Evolutionary conservation across 225 moss, liverwort and hornwort species (phyloP), one percentile per base, ranked within the genome.

Genomic region (Bryum argenteum): DNA sequence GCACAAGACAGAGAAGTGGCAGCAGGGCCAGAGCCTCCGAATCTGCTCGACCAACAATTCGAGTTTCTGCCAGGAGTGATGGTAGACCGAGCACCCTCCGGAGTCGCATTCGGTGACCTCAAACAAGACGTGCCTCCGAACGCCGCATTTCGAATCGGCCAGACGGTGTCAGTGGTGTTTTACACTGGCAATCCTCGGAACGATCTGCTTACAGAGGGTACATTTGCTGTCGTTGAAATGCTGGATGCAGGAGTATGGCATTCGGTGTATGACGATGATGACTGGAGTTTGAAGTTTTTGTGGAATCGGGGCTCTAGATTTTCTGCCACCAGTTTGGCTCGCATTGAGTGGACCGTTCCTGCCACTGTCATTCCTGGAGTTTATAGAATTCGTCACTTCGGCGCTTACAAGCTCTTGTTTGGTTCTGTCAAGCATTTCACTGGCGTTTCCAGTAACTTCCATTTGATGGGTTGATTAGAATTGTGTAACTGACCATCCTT

Each of bases 331-430:
- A 92, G 91, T 56, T 71, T 72, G 64, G 95, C 77, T 22, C 86
- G 70, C 38, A 77, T 96, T 23, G 81, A 78, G 1, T 93, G 95
- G 95, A 76, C 79, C 22, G 69, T 93, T 51, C 93, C 93, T 9
- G 78, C 74, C 24, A 61, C 65, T 47, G 86, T 78, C 3, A 40
- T 18, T 61, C 55, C 79, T 5, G 91, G 93, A 44, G 82, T 71
- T 2, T 91, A 91, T 10, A 76, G 89, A 61, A 89, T 96, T 10
- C 86, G 95, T 4, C 95, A 93, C 56, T 93, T 89, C 38, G 93
- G 95, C 59, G 89, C 93, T 15, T 85, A 88, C 76, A 91, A 95
- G 70, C 82, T 64, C 21, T 69, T 89, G 21, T 79, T 86, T 58
- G 88, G 88, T 15, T 76, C 82, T 37, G 80, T 87, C 51, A 83